Evolutionary conservation across 306 rosid genomes (phyloP).

Genomic region (Lathyrus oleraceus): DNA sequence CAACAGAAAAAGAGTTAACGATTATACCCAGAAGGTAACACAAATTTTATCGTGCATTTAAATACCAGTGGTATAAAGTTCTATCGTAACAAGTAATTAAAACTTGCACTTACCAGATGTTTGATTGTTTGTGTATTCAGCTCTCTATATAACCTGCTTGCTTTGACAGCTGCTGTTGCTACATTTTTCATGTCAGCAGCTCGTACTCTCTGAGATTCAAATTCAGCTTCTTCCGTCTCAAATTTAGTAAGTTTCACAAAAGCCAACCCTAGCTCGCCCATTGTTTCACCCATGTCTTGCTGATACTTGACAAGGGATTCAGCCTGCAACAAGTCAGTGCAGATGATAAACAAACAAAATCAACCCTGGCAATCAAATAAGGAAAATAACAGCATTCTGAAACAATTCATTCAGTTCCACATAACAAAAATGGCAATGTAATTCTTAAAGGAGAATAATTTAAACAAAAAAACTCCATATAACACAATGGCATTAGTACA

Average conservation of each 20-base stretch:
- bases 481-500: conserved; percentile 11
- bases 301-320: conserved; percentile 92
- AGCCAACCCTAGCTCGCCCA: conserved; percentile 88
- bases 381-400: neutral
- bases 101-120: conserved; percentile 65
- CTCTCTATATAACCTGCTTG: conserved; percentile 88
- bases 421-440: conserved; percentile 26
- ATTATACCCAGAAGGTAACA: conserved; percentile 7
- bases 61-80: neutral
- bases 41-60: conserved; percentile 7
- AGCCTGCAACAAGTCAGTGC: conserved; percentile 57
- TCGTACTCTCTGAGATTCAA: conserved; percentile 63
- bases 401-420: conserved; percentile 20
- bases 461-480: conserved; percentile 15
- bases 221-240: conserved; percentile 77
- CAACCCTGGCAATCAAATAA: conserved; percentile 26
- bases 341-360: conserved; percentile 10
- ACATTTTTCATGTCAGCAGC: conserved; percentile 78
- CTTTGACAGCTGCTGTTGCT: conserved; percentile 93
- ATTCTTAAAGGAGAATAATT: conserved; percentile 18
- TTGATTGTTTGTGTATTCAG: conserved; percentile 92
- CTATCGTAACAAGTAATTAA: neutral
- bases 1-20: conserved; percentile 22
- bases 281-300: conserved; percentile 94
- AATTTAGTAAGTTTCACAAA: conserved; percentile 88